phyloP scores from a whole-genome alignment of 768 basidiomycete genomes.

The Russula olivacea region DNA sequence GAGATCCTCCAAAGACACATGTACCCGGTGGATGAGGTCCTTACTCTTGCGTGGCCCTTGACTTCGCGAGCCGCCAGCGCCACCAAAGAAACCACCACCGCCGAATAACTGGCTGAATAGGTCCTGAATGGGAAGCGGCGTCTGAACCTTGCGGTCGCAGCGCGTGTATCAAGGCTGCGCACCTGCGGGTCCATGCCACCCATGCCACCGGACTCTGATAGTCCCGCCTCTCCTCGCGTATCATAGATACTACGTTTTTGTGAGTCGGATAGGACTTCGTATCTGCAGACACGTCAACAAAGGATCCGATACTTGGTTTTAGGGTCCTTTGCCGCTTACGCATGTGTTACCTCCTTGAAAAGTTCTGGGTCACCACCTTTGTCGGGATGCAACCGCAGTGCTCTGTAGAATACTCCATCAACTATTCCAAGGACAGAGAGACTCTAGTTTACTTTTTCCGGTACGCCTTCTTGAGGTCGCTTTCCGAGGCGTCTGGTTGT shows the following conservation, averaged over 20 bases:
- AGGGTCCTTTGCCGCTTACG: conserved; percentile 49
- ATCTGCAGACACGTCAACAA: conserved; percentile 43
- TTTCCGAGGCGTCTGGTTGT: conserved; percentile 66
- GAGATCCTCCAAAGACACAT: conserved; percentile 95
- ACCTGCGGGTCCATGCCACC: conserved; percentile 97
- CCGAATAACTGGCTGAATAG: conserved; percentile 96
- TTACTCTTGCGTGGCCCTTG: conserved; percentile 87
- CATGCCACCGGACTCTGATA: conserved; percentile 82
- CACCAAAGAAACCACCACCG: conserved; percentile 66
- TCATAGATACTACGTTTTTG: conserved; percentile 82
- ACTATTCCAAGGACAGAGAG: conserved; percentile 4
- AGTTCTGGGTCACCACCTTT: conserved; percentile 94
- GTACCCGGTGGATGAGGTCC: conserved; percentile 94
- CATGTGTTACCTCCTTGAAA: conserved; percentile 97
- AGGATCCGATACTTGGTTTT: conserved; percentile 15
- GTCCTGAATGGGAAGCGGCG: conserved; percentile 45
- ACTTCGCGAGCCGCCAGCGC: conserved; percentile 50
- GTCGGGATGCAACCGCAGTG: conserved; percentile 81
- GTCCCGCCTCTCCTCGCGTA: conserved; percentile 85
- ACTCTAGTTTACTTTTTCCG: conserved; percentile 66
- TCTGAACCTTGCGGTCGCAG: background rate
- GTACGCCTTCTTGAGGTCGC: conserved; percentile 92
- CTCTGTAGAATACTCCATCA: conserved; percentile 40
- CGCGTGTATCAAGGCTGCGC: conserved; percentile 27
- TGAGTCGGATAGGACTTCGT: conserved; percentile 87